Conservation (phyloP, 176 grass and related monocot species). For the Aegilops umbellulata region DNA sequence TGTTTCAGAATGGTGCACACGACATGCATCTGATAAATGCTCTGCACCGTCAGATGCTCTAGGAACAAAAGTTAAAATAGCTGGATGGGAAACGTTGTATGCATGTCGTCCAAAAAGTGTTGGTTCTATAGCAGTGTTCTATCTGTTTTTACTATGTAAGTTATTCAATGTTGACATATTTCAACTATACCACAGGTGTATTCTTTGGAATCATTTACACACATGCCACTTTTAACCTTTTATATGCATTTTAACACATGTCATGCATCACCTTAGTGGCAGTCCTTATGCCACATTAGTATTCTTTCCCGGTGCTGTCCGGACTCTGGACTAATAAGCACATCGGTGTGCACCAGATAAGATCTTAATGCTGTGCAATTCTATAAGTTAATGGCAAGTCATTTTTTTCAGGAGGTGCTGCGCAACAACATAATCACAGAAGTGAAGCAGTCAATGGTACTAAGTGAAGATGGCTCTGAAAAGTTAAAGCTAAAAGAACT, state of each 20-base stretch:
- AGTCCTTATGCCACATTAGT: background rate
- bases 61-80: too few species aligned
- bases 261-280: background rate
- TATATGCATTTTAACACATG: background rate
- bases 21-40: too few species aligned
- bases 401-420: constrained; percentile 61
- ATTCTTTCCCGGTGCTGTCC: background rate
- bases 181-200: background rate
- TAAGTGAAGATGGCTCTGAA: constrained; percentile 83
- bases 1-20: background rate
- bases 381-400: constrained; percentile 28
- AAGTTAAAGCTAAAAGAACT: constrained; percentile 84
- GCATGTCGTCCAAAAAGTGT: too few species aligned
- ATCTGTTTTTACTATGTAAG: constrained; percentile 5
- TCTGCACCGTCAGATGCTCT: too few species aligned
- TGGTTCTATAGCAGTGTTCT: too few species aligned
- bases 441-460: constrained; percentile 76
- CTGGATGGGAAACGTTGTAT: too few species aligned
- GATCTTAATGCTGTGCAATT: background rate
- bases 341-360: background rate
- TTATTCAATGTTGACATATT: background rate
- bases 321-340: background rate
- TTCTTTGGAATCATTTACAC: background rate
- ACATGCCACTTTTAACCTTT: background rate
- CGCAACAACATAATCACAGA: constrained; percentile 59